Base-by-base conservation (phyloP, 2,329 filamentous ascomycete genomes). In the Penicillium capsulatum region DNA sequence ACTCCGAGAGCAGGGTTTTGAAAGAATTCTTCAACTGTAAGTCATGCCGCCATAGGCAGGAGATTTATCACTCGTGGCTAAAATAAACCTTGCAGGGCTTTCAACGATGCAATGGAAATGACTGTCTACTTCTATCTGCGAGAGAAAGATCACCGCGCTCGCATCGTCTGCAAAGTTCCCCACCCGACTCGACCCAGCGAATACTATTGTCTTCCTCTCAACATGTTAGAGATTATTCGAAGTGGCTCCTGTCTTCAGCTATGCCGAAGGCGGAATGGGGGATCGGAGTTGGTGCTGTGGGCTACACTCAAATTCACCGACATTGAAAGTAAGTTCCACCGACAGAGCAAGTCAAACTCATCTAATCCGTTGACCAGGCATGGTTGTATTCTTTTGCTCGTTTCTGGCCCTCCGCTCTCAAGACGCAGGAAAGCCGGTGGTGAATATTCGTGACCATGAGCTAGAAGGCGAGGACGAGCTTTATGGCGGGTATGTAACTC, bases 401-500 rank as follows among this genome's bases (percentile, higher is more conserved):
- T 72, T 79, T 39, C 57, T 79, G 7, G 76, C 76, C 1, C 70
- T 81, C 60, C 78, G 79, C 45, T 69, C 70, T 7, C 76, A 80
- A 50, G 77, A 81, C 51, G 57, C 61, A 13, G 62, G 59, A 15
- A 59, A 54, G 19, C 67, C 61, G 4, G 61, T 65, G 19, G 58
- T 57, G 14, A 56, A 58, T 3, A 64, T 74, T 10, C 66, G 72
- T 31, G 72, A 77, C 40, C 68, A 70, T 39, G 73, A 75, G 47
- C 61, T 78, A n/a, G 61, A 60, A 3, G 63, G 63, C 1, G 72
- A 75, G 45, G 61, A 66, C 31, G 61, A 71, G 32, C 50, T 74
- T 11, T 80, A 73, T 51, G 70, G 68, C 34, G 75, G 69, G 72
- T 74, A 58, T 41, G 66, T 48, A 14, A 2, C 13, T 11, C 7